Evolutionary conservation across 495 filamentous ascomycete species (phyloP).

Genomic region (Neurospora sp.): DNA sequence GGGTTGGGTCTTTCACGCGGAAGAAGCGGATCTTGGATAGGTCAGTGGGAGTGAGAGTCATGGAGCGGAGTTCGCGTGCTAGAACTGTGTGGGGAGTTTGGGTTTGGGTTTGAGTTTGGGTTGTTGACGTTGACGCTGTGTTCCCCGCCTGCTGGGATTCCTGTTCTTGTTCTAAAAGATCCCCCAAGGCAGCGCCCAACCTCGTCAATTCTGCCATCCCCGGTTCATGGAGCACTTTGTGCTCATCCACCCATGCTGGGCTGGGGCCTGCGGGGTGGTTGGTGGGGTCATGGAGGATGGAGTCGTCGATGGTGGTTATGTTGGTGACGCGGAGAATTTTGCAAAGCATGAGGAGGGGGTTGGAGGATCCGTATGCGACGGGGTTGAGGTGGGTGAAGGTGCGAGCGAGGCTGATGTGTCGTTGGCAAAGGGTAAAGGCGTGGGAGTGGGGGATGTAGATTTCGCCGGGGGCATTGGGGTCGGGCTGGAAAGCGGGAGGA

Average conservation of each 20-base stretch:
- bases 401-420: neutral
- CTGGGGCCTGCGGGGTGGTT: neutral
- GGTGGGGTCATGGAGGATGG: neutral
- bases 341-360: neutral
- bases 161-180: neutral
- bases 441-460: neutral
- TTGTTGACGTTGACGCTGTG: neutral
- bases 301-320: neutral
- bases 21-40: neutral
- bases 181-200: neutral
- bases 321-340: neutral
- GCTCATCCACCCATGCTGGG: neutral
- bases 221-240: neutral
- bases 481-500: no score
- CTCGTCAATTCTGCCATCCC: fast-evolving
- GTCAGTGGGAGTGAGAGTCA: neutral
- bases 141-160: neutral
- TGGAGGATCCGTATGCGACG: neutral
- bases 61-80: neutral
- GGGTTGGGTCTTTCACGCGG: neutral
- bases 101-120: neutral
- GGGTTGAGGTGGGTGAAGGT: neutral
- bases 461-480: neutral
- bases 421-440: neutral
- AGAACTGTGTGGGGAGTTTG: neutral